Conservation (phyloP, 1,139 yeast genomes). For the Suhomyces atakaporum region DNA sequence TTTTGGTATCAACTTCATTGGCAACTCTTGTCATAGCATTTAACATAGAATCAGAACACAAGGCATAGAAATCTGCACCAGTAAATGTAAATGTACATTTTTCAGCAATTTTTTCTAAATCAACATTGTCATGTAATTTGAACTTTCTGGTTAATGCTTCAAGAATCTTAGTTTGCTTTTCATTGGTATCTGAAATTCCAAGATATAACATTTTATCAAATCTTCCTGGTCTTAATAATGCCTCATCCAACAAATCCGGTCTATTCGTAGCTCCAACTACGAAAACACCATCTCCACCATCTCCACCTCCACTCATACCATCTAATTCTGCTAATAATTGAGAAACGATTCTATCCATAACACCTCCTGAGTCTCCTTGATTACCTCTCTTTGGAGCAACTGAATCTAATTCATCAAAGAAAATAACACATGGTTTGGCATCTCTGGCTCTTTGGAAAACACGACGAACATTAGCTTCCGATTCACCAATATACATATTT, state of each 20-base stretch:
- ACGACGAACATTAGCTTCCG: slow-evolving; percentile 93
- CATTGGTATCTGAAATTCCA: slow-evolving; percentile 90
- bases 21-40: slow-evolving; percentile 95
- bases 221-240: slow-evolving; percentile 90
- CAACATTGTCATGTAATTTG: slow-evolving; percentile 59
- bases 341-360: slow-evolving; percentile 96
- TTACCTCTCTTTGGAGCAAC: slow-evolving; percentile 98
- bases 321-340: slow-evolving; percentile 92
- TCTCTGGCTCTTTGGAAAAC: slow-evolving; percentile 94
- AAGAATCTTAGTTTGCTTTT: slow-evolving; percentile 81
- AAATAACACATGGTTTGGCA: slow-evolving; percentile 95
- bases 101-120: slow-evolving; percentile 61
- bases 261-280: slow-evolving; percentile 97
- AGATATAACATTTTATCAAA: slow-evolving; percentile 92
- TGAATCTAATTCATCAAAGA: slow-evolving; percentile 95
- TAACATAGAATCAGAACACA: slow-evolving; percentile 92
- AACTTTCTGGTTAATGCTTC: slow-evolving; percentile 90
- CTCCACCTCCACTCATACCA: slow-evolving; percentile 80
- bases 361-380: slow-evolving; percentile 98
- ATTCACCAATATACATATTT: slow-evolving; percentile 97
- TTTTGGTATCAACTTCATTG: slow-evolving; percentile 66
- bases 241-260: slow-evolving; percentile 93
- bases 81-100: slow-evolving; percentile 86
- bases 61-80: slow-evolving; percentile 96
- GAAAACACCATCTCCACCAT: slow-evolving; percentile 84